Evolutionary conservation across 2,329 filamentous ascomycete species (phyloP), one percentile per base, ranked within the genome.

Genomic region (Eutypa lata): DNA sequence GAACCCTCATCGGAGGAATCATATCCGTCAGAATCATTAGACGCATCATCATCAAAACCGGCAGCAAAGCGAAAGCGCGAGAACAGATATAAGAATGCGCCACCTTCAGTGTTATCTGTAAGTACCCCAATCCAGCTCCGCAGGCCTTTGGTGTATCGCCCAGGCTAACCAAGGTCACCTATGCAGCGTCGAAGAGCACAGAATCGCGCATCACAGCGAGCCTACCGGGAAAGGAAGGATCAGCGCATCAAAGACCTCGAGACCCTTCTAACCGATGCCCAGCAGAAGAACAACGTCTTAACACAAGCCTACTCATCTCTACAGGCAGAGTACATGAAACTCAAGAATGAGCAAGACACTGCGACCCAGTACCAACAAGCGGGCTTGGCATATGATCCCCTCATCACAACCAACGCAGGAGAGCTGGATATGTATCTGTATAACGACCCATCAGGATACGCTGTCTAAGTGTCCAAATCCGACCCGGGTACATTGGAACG

Each of bases 171-270:
- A 22, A 21, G 45, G 16, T 38, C 18, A 18, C 5, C 42, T 24
- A 8, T 31, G 21, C 62, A 83, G 79, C 76, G 81, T 46, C 77
- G 82, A 54, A 73, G 81, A 63, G 81, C 81, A 45, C 82, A 84
- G 60, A 84, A 84, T 59, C 76, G 81, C 50, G 81, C 81, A 38
- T 84, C 82, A 2, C 82, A 85, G 64, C 72, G 82, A 53, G 82
- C 81, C 1, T 85, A 84, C 62, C 74, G 82, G 47, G 81, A 86
- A 64, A 76, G 82, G 50, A 86, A 85, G 61, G 82, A 87, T 62
- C 83, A 86, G 65, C 79, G 84, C 56, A 85, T 86, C 61, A 79
- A 80, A 55, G 83, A 87, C 59, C 77, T 87, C 19, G 83, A 87
- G 65, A 65, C 73, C 35, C 76, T 83, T 60, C 76, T 87, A 31